Evolutionary conservation across 2,329 filamentous ascomycete genomes (phyloP).

Genomic region (Hymenotorrendiella dingleyae): DNA sequence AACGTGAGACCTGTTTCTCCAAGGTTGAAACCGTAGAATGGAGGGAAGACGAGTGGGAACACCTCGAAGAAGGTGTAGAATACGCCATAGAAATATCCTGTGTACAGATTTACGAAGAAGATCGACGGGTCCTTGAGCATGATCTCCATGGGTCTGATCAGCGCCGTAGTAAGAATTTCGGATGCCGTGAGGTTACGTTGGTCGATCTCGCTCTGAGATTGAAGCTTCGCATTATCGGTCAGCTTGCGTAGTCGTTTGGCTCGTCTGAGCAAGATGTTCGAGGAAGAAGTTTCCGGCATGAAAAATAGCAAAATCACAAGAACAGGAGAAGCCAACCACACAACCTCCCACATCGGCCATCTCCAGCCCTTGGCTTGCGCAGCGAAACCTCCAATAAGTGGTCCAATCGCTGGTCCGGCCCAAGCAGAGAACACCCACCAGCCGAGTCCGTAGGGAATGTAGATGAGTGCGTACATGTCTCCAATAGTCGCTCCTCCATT

Average conservation of each 20-base stretch:
- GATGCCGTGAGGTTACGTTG: constrained; percentile 42
- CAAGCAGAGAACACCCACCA: not conserved
- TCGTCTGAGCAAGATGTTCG: constrained; percentile 53
- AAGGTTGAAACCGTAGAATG: constrained; percentile 52
- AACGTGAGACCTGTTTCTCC: constrained; percentile 55
- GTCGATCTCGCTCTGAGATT: constrained; percentile 57
- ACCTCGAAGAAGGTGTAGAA: constrained; percentile 59
- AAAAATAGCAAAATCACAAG: constrained; percentile 52
- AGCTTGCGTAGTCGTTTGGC: constrained; percentile 51
- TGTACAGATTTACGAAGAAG: constrained; percentile 54
- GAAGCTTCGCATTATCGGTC: constrained; percentile 48
- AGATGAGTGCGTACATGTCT: constrained; percentile 33
- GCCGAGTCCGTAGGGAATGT: not conserved
- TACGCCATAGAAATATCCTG: constrained; percentile 52
- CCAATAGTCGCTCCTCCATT: constrained; percentile 45
- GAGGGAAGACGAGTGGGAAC: constrained; percentile 51
- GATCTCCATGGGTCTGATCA: constrained; percentile 53
- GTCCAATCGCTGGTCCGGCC: constrained; percentile 1
- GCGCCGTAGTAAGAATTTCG: constrained; percentile 43
- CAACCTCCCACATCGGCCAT: constrained; percentile 55
- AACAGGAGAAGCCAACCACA: constrained; percentile 52
- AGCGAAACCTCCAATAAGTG: constrained; percentile 51
- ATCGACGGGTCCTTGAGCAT: constrained; percentile 53
- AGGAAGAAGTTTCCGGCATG: constrained; percentile 54
- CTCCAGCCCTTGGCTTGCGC: constrained; percentile 52